Evolutionary conservation across 306 rosid genomes (phyloP), one percentile per base, ranked within the genome.

Genomic region (Cucumis cinereus): DNA sequence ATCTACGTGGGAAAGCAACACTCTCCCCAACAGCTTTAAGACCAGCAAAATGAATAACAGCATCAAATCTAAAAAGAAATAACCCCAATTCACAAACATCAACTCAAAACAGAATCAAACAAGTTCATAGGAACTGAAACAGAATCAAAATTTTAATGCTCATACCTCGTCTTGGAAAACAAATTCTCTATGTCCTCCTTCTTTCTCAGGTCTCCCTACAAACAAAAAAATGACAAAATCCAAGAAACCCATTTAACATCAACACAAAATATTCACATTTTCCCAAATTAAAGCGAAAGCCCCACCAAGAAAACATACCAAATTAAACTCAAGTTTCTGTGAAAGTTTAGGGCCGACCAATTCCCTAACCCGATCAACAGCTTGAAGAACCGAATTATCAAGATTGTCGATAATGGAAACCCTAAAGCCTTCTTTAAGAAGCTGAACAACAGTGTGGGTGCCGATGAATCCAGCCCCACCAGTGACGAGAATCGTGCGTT

Each of bases 401-500:
- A 94, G 84, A 73, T 94, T 94, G 54, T 94, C 97, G 15, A 91
- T 81, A 11, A 92, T 77, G 0, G 86, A 78, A 35, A 94, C 96
- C 43, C 54, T 57, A 75, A 86, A 94, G 0, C 95, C 96, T 19
- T 70, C 90, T 0, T 85, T 77, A 38, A 94, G 97, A 14, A 94
- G 97, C 85, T 91, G 97, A 78, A 91, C 88, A 22, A 82, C 96
- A 11, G 98, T 94, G 88, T 94, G 98, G 73, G 86, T 87, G 47
- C 96, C 97, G 12, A 94, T 90, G 83, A 91, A 94, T 0, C 98
- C 96, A 5, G 98, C 93, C 8, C 97, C 96, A 0, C 97, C 97
- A 30, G 99, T 94, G 1, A 91, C 93, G 47, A 94, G 88, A 67
- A 94, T 85, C 69, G 78, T 85, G 82, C 84, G 90, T 60, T 77